Conservation (phyloP, 2,329 filamentous ascomycete genomes). For the Microcyclosporella mali region DNA sequence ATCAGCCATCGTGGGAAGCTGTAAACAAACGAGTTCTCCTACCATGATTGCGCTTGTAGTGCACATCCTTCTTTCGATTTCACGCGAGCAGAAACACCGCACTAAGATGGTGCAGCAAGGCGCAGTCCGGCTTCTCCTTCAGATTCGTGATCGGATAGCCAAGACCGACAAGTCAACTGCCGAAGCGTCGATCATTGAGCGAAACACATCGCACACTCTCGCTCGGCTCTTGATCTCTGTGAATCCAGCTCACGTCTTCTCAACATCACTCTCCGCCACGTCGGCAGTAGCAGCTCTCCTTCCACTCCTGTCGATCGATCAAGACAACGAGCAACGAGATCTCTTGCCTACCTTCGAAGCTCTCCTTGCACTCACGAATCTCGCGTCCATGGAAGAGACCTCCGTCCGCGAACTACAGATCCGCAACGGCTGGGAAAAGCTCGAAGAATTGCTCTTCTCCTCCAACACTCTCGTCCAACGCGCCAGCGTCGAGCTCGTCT, state of each 20-base stretch:
- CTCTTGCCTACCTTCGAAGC: constrained; percentile 85
- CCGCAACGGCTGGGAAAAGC: constrained; percentile 61
- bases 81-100: constrained; percentile 66
- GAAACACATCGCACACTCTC: constrained; percentile 30
- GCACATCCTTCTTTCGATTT: constrained; percentile 70
- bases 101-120: constrained; percentile 86
- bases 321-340: constrained; percentile 57
- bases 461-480: constrained; percentile 70
- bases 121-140: constrained; percentile 77
- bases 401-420: constrained; percentile 64
- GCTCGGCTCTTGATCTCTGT: constrained; percentile 62
- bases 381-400: constrained; percentile 66
- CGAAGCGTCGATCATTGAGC: constrained; percentile 28
- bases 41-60: constrained; percentile 67
- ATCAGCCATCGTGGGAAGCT: constrained; percentile 62
- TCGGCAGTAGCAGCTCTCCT: constrained; percentile 79
- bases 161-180: constrained; percentile 38
- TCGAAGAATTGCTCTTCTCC: constrained; percentile 80
- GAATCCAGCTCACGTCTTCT: constrained; percentile 65
- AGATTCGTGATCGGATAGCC: constrained; percentile 58
- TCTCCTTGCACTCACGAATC: constrained; percentile 86
- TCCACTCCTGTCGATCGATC: constrained; percentile 63
- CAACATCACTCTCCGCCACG: constrained; percentile 62
- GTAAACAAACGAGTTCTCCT: constrained; percentile 44
- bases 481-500: constrained; percentile 80